A percentile compares a stretch with the other conserved stretches of the same genome.
Evolutionary conservation across 345 rosid species (phyloP).

Genomic region (Combretum micranthum): DNA sequence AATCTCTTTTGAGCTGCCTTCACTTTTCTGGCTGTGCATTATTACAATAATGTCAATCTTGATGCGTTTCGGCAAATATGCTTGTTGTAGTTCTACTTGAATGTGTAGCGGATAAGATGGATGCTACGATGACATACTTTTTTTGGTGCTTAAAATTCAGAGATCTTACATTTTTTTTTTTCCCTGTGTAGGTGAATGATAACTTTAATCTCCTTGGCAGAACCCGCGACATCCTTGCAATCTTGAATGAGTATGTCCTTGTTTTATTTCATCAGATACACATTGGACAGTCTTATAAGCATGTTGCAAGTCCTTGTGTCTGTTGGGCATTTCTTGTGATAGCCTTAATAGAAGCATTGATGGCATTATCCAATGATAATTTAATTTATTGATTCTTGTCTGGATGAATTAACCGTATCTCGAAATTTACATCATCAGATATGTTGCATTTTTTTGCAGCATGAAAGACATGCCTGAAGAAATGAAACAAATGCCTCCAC

Average conservation of each 20-base stretch:
- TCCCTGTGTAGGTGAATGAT: slow-evolving; percentile 51
- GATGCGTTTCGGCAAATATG: too few relatives aligned
- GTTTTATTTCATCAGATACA: slow-evolving; percentile 4
- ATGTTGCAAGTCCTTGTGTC: not conserved
- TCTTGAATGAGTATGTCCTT: slow-evolving; percentile 59
- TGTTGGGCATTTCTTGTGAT: not conserved
- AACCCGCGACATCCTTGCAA: slow-evolving; percentile 56
- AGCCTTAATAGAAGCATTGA: too few relatives aligned
- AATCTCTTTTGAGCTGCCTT: too few relatives aligned
- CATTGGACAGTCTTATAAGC: not conserved
- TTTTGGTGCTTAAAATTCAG: not conserved
- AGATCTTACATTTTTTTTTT: not conserved
- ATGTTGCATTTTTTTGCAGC: slow-evolving; percentile 28
- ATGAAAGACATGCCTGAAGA: slow-evolving; percentile 73
- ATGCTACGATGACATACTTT: too few relatives aligned
- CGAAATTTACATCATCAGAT: not conserved
- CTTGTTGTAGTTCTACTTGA: too few relatives aligned
- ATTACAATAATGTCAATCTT: too few relatives aligned
- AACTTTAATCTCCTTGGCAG: slow-evolving; percentile 53
- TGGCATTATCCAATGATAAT: too few relatives aligned
- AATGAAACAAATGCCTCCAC: slow-evolving; percentile 87
- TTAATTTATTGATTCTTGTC: too few relatives aligned
- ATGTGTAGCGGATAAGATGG: too few relatives aligned
- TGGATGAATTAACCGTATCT: too few relatives aligned
- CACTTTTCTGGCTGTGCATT: too few relatives aligned